A percentile compares a stretch with the other conserved stretches of the same genome.
phyloP scores from a whole-genome alignment of 2,329 filamentous ascomycete genomes.

The Corinectria fuckeliana region DNA sequence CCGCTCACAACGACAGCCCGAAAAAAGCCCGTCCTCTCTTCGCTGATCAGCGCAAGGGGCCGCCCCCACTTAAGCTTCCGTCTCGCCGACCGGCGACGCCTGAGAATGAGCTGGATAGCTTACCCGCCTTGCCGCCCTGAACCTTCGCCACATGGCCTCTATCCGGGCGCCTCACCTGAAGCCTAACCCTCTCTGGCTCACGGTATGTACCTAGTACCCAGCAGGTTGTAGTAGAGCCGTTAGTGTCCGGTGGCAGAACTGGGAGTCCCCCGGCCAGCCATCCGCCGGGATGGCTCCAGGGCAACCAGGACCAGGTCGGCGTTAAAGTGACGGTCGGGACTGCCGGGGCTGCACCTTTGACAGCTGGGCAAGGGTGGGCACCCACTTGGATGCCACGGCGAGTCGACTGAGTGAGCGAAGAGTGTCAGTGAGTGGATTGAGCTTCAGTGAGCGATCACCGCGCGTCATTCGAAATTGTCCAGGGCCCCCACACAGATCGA shows the following conservation, averaged over 20 bases:
- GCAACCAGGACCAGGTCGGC: too few relatives aligned
- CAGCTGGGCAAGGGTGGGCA: constrained; percentile 23
- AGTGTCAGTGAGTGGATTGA: background rate
- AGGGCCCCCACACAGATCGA: constrained; percentile 29
- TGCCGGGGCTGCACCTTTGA: constrained; percentile 27
- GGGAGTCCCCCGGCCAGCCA: constrained; percentile 22
- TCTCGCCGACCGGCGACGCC: too few relatives aligned
- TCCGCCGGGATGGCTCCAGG: constrained; percentile 4
- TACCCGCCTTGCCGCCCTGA: too few relatives aligned
- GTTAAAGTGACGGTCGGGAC: constrained; percentile 13
- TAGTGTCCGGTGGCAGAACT: constrained; percentile 35
- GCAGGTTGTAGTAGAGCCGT: constrained; percentile 7
- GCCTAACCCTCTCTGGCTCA: constrained; percentile 17
- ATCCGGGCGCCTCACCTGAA: constrained; percentile 35
- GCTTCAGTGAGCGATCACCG: constrained; percentile 25
- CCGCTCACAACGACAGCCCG: constrained; percentile 11
- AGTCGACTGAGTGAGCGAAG: background rate
- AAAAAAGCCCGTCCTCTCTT: background rate
- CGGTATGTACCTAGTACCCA: background rate
- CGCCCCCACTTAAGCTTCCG: constrained; percentile 5
- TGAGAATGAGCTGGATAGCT: too few relatives aligned
- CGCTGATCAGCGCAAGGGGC: too few relatives aligned
- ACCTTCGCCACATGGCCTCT: constrained; percentile 26
- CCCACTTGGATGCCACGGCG: background rate
- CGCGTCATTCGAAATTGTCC: constrained; percentile 26